Percentiles rank a stretch among this genome's conserved stretches.
These are phyloP conservation scores for Cystobasidium onofrii DNA, from an alignment of 768 basidiomycete species.

Conservation along the genomic window DNA sequence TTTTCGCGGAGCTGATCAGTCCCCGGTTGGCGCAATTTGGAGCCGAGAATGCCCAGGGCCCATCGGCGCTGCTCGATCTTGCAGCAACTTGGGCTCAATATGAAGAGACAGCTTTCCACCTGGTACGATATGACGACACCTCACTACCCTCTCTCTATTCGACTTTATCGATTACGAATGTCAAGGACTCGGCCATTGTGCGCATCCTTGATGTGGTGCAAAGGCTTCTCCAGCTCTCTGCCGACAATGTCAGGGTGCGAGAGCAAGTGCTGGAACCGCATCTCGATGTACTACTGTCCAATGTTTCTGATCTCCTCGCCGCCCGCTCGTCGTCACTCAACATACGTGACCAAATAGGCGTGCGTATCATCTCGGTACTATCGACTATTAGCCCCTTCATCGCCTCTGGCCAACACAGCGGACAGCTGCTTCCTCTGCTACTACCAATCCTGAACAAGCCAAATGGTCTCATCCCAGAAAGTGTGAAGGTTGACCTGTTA, in stretches of 20 bases:
- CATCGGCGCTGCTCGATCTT: constrained; percentile 77
- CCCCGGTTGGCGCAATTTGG: constrained; percentile 70
- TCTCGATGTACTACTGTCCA: constrained; percentile 61
- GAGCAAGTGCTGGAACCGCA: constrained; percentile 60
- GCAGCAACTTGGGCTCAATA: constrained; percentile 67
- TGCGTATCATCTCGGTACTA: constrained; percentile 73
- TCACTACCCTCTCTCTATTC: constrained; percentile 70
- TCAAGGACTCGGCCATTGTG: constrained; percentile 73
- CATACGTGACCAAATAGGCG: constrained; percentile 52
- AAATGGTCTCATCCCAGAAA: constrained; percentile 67
- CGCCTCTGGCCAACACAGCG: constrained; percentile 61
- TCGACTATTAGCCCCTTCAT: constrained; percentile 70
- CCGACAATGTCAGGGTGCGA: constrained; percentile 48
- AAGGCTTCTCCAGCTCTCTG: constrained; percentile 52
- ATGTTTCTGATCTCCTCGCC: constrained; percentile 63
- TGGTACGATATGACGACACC: constrained; percentile 61
- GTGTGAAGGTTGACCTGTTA: constrained; percentile 72
- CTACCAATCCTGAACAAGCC: constrained; percentile 71
- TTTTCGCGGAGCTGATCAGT: constrained; percentile 66
- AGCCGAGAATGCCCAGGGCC: constrained; percentile 80
- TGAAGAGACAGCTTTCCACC: constrained; percentile 54
- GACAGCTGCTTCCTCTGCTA: constrained; percentile 63
- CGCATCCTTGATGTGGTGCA: constrained; percentile 80
- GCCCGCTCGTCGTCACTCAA: constrained; percentile 49
- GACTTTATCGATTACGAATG: constrained; percentile 70